These are phyloP conservation scores for Acer campestre DNA, from an alignment of 345 rosid species.

Conservation along the genomic window DNA sequence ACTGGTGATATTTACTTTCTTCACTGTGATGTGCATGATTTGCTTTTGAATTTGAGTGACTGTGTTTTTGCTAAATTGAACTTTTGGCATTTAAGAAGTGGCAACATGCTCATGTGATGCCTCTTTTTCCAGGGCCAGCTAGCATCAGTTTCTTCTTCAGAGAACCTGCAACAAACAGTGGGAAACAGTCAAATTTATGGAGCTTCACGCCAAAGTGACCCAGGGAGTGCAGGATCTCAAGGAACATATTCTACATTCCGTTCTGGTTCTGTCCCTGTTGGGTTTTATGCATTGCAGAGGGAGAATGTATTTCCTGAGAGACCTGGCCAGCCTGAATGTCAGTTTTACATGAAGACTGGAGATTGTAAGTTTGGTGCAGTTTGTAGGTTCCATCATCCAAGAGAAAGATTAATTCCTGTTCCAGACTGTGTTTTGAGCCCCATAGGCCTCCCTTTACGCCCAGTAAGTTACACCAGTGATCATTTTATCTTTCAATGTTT, in stretches of 20 bases:
- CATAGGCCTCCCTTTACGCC: slow-evolving; percentile 93
- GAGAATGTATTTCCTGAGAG: slow-evolving; percentile 94
- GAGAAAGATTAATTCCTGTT: slow-evolving; percentile 87
- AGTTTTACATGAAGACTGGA: slow-evolving; percentile 98
- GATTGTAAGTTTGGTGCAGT: slow-evolving; percentile 98
- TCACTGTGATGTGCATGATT: background rate
- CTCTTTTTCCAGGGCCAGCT: slow-evolving; percentile 69
- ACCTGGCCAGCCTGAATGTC: slow-evolving; percentile 95
- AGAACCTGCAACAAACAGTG: slow-evolving; percentile 54
- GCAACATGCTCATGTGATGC: slow-evolving; percentile 19
- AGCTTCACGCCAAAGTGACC: slow-evolving; percentile 61
- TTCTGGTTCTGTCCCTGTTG: slow-evolving; percentile 68
- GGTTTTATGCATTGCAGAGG: slow-evolving; percentile 77
- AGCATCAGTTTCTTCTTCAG: slow-evolving; percentile 85
- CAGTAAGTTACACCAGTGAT: slow-evolving; percentile 51
- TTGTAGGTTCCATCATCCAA: slow-evolving; percentile 95
- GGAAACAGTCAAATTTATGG: slow-evolving; percentile 65
- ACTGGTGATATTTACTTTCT: background rate
- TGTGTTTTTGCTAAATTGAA: background rate
- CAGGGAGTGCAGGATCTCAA: slow-evolving; percentile 56
- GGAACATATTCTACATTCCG: slow-evolving; percentile 58
- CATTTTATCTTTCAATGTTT: background rate
- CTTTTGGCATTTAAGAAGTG: slow-evolving; percentile 22
- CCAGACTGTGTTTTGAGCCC: slow-evolving; percentile 90
- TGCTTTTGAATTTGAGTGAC: background rate